Base-by-base conservation (phyloP, 805 yeast genomes). In the Candida berthetii region DNA sequence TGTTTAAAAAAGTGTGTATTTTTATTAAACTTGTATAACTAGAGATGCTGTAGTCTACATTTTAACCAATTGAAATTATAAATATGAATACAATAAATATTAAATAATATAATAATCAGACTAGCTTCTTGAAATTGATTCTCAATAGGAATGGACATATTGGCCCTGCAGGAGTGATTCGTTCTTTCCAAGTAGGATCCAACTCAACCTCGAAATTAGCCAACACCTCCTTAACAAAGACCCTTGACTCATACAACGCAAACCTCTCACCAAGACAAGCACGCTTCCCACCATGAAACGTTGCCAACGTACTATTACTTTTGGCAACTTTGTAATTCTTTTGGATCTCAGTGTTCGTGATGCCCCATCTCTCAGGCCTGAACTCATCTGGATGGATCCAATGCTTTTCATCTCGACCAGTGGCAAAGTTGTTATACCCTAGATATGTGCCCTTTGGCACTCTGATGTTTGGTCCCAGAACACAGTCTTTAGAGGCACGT, bases 181-280 rank as follows among this genome's bases (percentile, higher is more conserved):
- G 65, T 14, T 74, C 78, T 3, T 49, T 45, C 82, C 82, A 77
- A 3, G 46, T 47, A 0, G 70, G 62, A 31, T 69, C 71, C 33
- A 73, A 41, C 2, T 42, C 22, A 37, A 77, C 42, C 18, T 60
- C 54, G 46, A 61, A 78, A 2, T 55, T 49, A 22, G 46, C 53
- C 13, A 77, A 41, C 11, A 76, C 48, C 32, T 59, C 61, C 7
- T 57, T 52, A 4, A 76, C 38, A 9, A 71, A 62, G 11, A 65
- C 53, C 44, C 70, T 68, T 22, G 68, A 56, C 48, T 76, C 76
- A 32, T 58, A 54, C 8, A 78, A 55, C 1, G 82, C 82, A 53
- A 74, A 67, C 47, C 73, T 72, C 48, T 78, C 83, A 5, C 84
- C 84, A 16, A 78, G 54, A 53, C 84, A 78, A 0, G 82, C 81